These are phyloP conservation scores for Globisporangium paddicum DNA, from an alignment of 352 stramenopile genomes.

Conservation along the genomic window DNA sequence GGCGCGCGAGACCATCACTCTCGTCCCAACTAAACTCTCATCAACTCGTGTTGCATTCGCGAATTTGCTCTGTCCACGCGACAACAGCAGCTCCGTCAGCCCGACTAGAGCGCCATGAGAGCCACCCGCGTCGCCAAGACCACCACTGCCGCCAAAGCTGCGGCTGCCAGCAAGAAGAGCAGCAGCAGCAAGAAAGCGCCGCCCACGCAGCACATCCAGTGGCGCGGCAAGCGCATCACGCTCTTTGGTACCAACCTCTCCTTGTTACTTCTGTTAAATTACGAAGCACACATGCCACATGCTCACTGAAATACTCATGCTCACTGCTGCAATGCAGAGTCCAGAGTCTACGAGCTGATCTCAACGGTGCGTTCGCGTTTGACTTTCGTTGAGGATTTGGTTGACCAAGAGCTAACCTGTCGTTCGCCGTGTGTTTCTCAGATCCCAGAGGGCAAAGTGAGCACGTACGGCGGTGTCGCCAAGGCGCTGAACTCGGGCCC, in stretches of 20 bases:
- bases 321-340: slow-evolving; percentile 31
- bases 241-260: slow-evolving; percentile 44
- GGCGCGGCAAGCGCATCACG: slow-evolving; percentile 68
- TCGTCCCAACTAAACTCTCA: not conserved
- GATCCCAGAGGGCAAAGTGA: slow-evolving; percentile 77
- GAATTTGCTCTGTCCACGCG: not conserved
- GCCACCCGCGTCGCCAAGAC: slow-evolving; percentile 2
- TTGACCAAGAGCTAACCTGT: not conserved
- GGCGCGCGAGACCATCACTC: slow-evolving; percentile 9
- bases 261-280: not conserved
- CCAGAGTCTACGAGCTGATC: slow-evolving; percentile 76
- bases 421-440: slow-evolving; percentile 9
- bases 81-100: not conserved
- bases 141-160: not conserved
- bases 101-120: not conserved
- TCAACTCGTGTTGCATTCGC: not conserved
- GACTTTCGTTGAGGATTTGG: not conserved
- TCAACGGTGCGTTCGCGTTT: slow-evolving; percentile 33
- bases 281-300: not conserved
- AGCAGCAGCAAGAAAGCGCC: slow-evolving; percentile 16
- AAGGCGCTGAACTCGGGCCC: slow-evolving; percentile 56
- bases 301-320: not conserved
- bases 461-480: slow-evolving; percentile 70
- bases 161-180: slow-evolving; percentile 1
- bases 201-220: slow-evolving; percentile 57